Evolutionary conservation across 768 basidiomycete genomes (phyloP), one percentile per base, ranked within the genome.

Genomic region (Pleurotus tuoliensis): DNA sequence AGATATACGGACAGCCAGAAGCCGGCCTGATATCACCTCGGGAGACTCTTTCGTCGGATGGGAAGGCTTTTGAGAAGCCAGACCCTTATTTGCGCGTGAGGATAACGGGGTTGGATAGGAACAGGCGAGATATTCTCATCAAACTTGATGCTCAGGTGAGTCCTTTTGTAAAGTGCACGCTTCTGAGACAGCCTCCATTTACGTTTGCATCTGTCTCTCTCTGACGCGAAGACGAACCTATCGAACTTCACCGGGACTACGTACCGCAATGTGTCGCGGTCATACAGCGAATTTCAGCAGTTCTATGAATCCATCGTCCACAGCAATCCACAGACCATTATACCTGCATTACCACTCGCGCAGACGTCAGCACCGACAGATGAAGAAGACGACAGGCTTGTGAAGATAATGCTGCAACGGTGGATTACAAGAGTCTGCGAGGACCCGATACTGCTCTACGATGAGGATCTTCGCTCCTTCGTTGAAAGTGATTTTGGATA

Each of bases 401-500:
- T 99, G 30, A 90, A 90, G 68, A 89, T 95, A 58, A 93, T 95
- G 82, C 77, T 98, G 18, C 97, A 98, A 71, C 78, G 92, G 59
- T 99, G 97, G 96, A 81, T 97, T 54, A 86, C 91, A 9, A 78
- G 97, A 56, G 84, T 98, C 30, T 96, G 90, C 72, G 94, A 95
- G 67, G 94, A 98, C 68, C 85, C 87, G 1, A 92, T 97, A 53
- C 72, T 98, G 27, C 73, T 92, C 40, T 75, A 86, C 55, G 96
- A 98, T 63, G 97, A 98, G 65, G 97, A 99, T 67, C 71, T 98
- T 57, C 85, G 96, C 27, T 89, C 89, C 13, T 99, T 99, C 68
- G 83, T 99, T 58, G 97, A 99, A 73, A 94, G 88, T 62, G 96
- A 98, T 71, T 99, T 98, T 74, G 97, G 97, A 24, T 94, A 93